Conservation (phyloP, 2,329 filamentous ascomycete species). For the Pyricularia grisea region DNA sequence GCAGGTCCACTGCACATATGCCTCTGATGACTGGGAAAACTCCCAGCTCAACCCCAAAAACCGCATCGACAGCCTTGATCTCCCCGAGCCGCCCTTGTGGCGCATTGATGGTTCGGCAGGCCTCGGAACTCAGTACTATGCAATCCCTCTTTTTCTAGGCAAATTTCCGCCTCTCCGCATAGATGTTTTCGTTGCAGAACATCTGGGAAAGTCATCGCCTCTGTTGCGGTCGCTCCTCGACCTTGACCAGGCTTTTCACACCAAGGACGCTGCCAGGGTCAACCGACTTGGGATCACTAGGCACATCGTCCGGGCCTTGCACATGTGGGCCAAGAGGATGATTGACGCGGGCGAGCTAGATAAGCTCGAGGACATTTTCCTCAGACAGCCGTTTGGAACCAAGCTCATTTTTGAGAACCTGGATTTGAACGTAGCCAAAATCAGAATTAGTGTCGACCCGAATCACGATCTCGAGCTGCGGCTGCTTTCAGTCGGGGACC, state of each 20-base stretch:
- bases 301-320: conserved; percentile 44
- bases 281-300: conserved; percentile 39
- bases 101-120: conserved; percentile 49
- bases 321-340: conserved; percentile 17
- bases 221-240: conserved; percentile 36
- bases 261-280: conserved; percentile 37
- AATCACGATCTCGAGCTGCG: conserved; percentile 45
- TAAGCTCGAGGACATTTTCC: conserved; percentile 24
- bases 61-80: conserved; percentile 45
- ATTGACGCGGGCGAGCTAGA: conserved; percentile 14
- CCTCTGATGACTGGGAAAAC: conserved; percentile 26
- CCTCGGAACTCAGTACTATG: conserved; percentile 48
- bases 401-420: conserved; percentile 45
- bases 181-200: conserved; percentile 48
- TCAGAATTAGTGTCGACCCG: conserved; percentile 34
- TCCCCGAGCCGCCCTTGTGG: conserved; percentile 37
- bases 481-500: conserved; percentile 31
- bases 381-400: conserved; percentile 40
- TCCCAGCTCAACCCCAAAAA: conserved; percentile 52
- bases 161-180: conserved; percentile 40
- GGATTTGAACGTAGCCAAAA: conserved; percentile 33
- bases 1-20: neutral
- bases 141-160: conserved; percentile 40
- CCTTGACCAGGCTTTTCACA: conserved; percentile 44
- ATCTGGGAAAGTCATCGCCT: conserved; percentile 25